phyloP scores from a whole-genome alignment of 2,329 filamentous ascomycete species.

The Talaromyces sp. region DNA sequence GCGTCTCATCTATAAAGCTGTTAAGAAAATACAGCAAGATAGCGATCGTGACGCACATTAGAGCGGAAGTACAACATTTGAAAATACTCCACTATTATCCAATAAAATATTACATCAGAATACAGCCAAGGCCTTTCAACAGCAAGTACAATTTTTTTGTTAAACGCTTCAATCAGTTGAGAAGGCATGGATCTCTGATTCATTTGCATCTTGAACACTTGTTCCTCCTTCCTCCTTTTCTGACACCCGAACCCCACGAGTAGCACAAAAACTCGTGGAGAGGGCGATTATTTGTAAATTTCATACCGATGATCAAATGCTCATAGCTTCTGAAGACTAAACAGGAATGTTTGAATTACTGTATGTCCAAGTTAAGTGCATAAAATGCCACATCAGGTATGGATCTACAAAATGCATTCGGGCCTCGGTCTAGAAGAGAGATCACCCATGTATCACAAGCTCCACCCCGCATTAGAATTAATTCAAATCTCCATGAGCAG shows the following conservation, averaged over 20 bases:
- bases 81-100: neutral
- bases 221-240: too few species aligned
- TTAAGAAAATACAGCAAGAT: constrained; percentile 14
- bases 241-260: too few species aligned
- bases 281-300: too few species aligned
- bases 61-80: neutral
- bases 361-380: neutral
- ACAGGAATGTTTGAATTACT: neutral
- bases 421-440: constrained; percentile 20
- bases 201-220: too few species aligned
- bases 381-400: neutral
- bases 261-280: too few species aligned
- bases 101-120: too few species aligned
- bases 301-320: too few species aligned
- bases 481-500: neutral
- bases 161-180: too few species aligned
- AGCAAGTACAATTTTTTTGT: too few species aligned
- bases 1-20: constrained; percentile 30
- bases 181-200: too few species aligned
- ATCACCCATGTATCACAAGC: constrained; percentile 7
- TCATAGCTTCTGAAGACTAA: too few species aligned
- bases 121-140: too few species aligned
- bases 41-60: neutral
- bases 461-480: neutral
- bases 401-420: neutral